phyloP scores from a whole-genome alignment of 495 filamentous ascomycete species.

The Chaetomium cochliodes region DNA sequence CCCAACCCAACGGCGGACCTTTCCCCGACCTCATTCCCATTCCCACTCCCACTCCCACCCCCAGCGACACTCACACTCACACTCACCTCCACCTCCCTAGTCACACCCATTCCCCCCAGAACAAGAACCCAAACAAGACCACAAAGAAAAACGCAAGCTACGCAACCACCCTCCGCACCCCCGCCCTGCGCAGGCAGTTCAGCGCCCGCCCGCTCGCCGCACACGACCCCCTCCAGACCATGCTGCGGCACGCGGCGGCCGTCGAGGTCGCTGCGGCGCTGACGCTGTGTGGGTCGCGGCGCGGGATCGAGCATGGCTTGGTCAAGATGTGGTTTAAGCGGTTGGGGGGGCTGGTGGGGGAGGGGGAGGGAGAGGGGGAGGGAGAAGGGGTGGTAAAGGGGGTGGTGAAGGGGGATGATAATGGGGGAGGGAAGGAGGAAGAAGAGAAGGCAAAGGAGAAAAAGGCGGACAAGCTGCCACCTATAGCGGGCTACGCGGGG shows the following conservation, averaged over 20 bases:
- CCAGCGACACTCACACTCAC: too few relatives aligned
- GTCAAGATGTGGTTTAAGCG: constrained; percentile 11
- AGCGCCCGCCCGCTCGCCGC: background rate
- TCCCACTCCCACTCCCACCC: background rate
- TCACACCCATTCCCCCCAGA: too few relatives aligned
- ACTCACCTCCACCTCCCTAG: background rate
- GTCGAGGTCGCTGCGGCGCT: constrained; percentile 12
- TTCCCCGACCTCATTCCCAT: background rate
- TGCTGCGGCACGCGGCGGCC: constrained; percentile 21
- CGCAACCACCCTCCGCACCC: background rate
- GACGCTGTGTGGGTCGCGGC: background rate
- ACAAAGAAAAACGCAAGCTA: background rate
- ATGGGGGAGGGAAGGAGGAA: background rate
- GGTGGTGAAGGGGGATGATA: too few relatives aligned
- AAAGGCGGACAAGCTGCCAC: background rate
- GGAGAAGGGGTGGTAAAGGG: too few relatives aligned
- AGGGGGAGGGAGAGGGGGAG: too few relatives aligned
- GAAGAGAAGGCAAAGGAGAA: background rate
- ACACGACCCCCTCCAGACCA: constrained; percentile 16
- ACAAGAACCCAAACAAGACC: background rate
- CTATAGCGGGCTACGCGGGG: constrained; percentile 11
- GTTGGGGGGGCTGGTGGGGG: background rate
- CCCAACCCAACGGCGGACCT: constrained; percentile 6
- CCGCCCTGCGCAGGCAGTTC: background rate
- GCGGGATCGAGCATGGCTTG: constrained; percentile 10